phyloP scores from a whole-genome alignment of 768 basidiomycete species.

The Trichaptum fuscoviolaceum region DNA sequence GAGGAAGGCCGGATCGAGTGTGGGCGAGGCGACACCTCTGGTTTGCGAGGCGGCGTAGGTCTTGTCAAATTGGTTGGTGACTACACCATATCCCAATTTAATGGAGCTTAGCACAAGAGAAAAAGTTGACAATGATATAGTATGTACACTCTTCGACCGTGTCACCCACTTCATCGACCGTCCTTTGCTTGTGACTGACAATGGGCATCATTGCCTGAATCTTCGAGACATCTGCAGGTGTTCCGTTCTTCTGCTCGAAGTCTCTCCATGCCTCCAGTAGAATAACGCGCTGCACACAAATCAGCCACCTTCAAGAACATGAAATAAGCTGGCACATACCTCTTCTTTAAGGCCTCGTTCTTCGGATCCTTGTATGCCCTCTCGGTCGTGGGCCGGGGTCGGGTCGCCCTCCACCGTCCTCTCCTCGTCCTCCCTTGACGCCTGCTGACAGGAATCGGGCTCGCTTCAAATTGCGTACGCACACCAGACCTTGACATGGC shows the following conservation, averaged over 20 bases:
- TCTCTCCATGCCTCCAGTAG: too few species aligned
- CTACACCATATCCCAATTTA: conserved; percentile 94
- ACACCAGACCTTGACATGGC: conserved; percentile 97
- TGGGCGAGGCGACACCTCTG: too few species aligned
- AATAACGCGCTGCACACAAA: too few species aligned
- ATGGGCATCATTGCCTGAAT: conserved; percentile 93
- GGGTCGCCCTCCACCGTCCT: conserved; percentile 71
- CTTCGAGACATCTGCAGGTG: conserved; percentile 65
- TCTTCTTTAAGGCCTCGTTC: conserved; percentile 76
- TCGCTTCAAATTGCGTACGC: conserved; percentile 90
- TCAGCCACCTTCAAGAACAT: too few species aligned
- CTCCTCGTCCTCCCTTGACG: conserved; percentile 66
- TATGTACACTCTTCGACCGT: conserved; percentile 70
- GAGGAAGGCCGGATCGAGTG: too few species aligned
- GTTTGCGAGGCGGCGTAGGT: too few species aligned
- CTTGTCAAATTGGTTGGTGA: too few species aligned
- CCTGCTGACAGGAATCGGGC: conserved; percentile 63
- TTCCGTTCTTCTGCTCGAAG: conserved; percentile 81
- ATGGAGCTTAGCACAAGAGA: conserved; percentile 5
- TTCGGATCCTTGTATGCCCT: conserved; percentile 85
- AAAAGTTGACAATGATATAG: not conserved
- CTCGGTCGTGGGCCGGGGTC: too few species aligned
- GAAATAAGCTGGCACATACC: conserved; percentile 36
- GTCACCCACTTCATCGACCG: conserved; percentile 80
- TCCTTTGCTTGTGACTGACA: conserved; percentile 76